Conservation (phyloP, 768 basidiomycete genomes). For the Trametes cinnabarina region DNA sequence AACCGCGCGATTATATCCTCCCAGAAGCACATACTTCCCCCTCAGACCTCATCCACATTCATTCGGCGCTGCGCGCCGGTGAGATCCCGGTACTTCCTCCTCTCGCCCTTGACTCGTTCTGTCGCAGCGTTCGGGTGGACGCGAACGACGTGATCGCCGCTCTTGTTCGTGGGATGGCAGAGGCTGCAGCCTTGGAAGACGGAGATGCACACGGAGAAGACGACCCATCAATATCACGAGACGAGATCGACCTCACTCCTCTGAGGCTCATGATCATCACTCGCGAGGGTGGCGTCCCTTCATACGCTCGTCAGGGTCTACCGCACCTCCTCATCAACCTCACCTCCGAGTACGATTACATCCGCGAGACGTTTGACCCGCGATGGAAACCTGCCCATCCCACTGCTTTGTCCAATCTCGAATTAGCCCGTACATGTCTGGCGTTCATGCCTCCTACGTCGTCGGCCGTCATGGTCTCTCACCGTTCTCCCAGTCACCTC, state of each 20-base stretch:
- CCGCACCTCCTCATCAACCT: constrained; percentile 97
- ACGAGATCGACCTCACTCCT: constrained; percentile 82
- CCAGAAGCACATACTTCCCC: constrained; percentile 82
- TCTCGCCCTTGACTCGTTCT: constrained; percentile 88
- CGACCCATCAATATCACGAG: constrained; percentile 39
- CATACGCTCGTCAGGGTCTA: constrained; percentile 90
- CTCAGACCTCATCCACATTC: constrained; percentile 77
- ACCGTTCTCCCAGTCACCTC: constrained; percentile 91
- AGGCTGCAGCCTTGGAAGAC: constrained; percentile 50
- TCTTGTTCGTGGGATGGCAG: constrained; percentile 79
- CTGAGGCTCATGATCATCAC: constrained; percentile 97
- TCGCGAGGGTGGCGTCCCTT: constrained; percentile 93
- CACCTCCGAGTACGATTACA: constrained; percentile 80
- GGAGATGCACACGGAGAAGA: constrained; percentile 32
- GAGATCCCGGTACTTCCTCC: constrained; percentile 97
- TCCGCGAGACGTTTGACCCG: constrained; percentile 78
- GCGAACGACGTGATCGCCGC: constrained; percentile 88
- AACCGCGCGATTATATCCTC: constrained; percentile 36
- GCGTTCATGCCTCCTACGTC: constrained; percentile 90
- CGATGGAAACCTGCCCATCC: constrained; percentile 79
- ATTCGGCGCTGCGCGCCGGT: constrained; percentile 85
- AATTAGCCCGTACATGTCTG: constrained; percentile 83
- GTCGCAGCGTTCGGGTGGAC: constrained; percentile 79
- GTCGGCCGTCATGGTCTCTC: constrained; percentile 95
- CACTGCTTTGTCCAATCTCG: constrained; percentile 81